Evolutionary conservation across 2,329 filamentous ascomycete species (phyloP).

Genomic region (Blumeriella jaapii): DNA sequence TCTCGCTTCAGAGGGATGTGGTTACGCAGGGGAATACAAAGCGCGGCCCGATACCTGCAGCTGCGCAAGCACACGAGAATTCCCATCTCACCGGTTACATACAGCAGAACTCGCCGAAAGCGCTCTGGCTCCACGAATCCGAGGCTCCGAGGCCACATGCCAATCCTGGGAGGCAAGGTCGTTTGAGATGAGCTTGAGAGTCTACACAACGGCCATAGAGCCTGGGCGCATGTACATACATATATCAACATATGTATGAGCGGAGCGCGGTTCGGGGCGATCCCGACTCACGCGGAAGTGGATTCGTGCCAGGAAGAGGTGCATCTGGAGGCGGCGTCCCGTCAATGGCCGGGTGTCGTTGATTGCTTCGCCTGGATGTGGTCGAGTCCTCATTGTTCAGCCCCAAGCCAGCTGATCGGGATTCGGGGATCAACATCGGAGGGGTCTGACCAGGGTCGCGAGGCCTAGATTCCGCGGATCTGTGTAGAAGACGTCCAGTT

Average conservation of each 20-base stretch:
- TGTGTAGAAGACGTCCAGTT: background rate
- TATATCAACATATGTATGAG: too few relatives aligned
- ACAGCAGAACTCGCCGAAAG: slow-evolving; percentile 12
- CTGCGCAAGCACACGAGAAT: slow-evolving; percentile 11
- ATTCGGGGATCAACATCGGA: background rate
- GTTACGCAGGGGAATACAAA: slow-evolving; percentile 16
- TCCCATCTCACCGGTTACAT: slow-evolving; percentile 11
- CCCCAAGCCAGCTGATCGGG: slow-evolving; percentile 1
- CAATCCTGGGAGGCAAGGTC: too few relatives aligned
- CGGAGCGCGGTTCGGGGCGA: too few relatives aligned
- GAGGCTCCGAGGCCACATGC: slow-evolving; percentile 3
- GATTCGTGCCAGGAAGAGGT: background rate
- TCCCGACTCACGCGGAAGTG: too few relatives aligned
- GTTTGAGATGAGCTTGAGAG: too few relatives aligned
- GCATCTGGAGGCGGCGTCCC: slow-evolving; percentile 1
- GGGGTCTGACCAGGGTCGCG: background rate
- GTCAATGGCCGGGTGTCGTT: too few relatives aligned
- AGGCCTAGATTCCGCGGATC: slow-evolving; percentile 2
- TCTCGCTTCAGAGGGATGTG: slow-evolving; percentile 12
- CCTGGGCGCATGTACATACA: too few relatives aligned
- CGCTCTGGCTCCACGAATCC: slow-evolving; percentile 1
- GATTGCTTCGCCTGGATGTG: background rate
- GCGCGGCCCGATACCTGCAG: slow-evolving; percentile 16
- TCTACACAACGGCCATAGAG: too few relatives aligned
- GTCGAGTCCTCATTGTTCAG: slow-evolving; percentile 3